phyloP scores from a whole-genome alignment of 2,329 filamentous ascomycete genomes.

The Neonectria faginata region DNA sequence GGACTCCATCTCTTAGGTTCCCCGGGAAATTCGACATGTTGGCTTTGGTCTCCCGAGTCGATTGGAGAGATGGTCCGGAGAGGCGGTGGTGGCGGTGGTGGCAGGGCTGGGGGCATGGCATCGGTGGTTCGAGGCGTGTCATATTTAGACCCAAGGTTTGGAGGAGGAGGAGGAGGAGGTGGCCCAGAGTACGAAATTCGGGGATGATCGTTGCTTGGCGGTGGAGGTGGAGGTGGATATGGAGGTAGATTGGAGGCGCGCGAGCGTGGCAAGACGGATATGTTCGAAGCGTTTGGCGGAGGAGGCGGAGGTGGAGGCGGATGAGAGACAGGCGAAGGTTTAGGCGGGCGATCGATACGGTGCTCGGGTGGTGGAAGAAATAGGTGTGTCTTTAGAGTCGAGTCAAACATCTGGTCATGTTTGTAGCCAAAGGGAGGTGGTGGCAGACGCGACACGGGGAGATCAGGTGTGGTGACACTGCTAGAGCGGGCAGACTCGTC shows the following conservation, averaged over 20 bases:
- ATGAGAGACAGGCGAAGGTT: conserved; percentile 19
- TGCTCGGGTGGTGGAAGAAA: conserved; percentile 27
- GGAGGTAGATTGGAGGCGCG: conserved; percentile 22
- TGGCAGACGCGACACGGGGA: conserved; percentile 35
- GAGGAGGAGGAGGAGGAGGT: conserved; percentile 13
- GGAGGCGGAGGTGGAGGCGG: conserved; percentile 22
- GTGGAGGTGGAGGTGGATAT: conserved; percentile 23
- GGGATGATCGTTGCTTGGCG: conserved; percentile 25
- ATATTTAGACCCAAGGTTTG: conserved; percentile 21
- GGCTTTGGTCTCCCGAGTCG: conserved; percentile 8
- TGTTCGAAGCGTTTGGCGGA: conserved; percentile 21
- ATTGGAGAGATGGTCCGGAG: conserved; percentile 4
- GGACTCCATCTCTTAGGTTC: conserved; percentile 1
- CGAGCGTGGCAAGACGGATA: conserved; percentile 14
- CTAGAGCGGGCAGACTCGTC: conserved; percentile 48
- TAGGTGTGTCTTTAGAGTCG: conserved; percentile 25
- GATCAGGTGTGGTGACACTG: conserved; percentile 45
- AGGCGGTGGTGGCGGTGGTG: conserved; percentile 25
- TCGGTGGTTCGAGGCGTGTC: conserved; percentile 22
- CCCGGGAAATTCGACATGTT: background rate
- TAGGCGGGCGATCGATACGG: conserved; percentile 16
- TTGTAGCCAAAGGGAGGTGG: conserved; percentile 30
- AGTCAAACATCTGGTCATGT: conserved; percentile 29
- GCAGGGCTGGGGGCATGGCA: conserved; percentile 10
- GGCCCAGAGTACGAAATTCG: conserved; percentile 5